phyloP scores from a whole-genome alignment of 2,329 filamentous ascomycete species.

The Clonostachys rhizophaga region DNA sequence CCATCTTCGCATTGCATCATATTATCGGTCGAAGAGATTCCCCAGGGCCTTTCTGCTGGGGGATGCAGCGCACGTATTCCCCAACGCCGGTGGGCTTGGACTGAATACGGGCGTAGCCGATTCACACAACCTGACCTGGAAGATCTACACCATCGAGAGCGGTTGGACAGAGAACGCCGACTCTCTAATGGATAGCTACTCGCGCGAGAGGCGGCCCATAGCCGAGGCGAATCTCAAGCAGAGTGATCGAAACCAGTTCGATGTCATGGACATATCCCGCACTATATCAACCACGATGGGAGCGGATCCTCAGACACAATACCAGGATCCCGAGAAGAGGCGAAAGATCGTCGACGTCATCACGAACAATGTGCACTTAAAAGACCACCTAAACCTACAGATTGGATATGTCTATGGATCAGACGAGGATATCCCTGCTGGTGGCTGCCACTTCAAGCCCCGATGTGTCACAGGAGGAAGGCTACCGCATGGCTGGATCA shows the following conservation, averaged over 20 bases:
- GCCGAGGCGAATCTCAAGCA: constrained; percentile 31
- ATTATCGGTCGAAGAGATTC: neutral
- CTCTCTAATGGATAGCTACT: constrained; percentile 26
- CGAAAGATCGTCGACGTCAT: constrained; percentile 21
- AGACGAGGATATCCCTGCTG: constrained; percentile 16
- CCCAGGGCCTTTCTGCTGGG: constrained; percentile 26
- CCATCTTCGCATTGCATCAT: constrained; percentile 26
- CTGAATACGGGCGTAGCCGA: constrained; percentile 23
- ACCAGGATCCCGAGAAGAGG: constrained; percentile 18
- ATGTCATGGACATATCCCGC: constrained; percentile 31
- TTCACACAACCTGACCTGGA: constrained; percentile 24
- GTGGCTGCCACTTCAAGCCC: constrained; percentile 28
- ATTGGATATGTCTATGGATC: constrained; percentile 35
- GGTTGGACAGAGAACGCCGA: constrained; percentile 15
- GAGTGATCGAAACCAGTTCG: constrained; percentile 36
- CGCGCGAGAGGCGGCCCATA: constrained; percentile 27
- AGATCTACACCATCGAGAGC: constrained; percentile 27
- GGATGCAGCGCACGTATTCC: constrained; percentile 24
- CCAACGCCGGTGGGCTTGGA: constrained; percentile 22
- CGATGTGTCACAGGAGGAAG: constrained; percentile 29
- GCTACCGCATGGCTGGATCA: constrained; percentile 30
- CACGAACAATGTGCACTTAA: constrained; percentile 31
- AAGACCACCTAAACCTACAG: constrained; percentile 35
- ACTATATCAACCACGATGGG: constrained; percentile 28
- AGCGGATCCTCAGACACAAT: constrained; percentile 14